Base-by-base conservation (phyloP, 768 basidiomycete genomes). In the Auriscalpium microsporum region DNA sequence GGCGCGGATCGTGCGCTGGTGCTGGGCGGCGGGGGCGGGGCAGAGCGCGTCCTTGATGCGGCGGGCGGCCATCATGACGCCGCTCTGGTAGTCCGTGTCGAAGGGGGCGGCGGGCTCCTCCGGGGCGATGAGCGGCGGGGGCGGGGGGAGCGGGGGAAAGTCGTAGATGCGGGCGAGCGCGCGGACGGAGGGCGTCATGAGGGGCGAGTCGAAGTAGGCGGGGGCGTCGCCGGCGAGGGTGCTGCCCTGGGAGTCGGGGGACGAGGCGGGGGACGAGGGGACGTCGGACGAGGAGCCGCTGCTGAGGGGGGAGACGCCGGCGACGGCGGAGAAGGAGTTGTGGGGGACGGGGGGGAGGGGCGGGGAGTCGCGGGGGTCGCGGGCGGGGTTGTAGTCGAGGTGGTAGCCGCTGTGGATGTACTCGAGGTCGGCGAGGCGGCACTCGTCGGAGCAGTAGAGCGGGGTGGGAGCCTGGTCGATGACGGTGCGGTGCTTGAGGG, bases 391-490 rank as follows among this genome's bases (percentile, higher is more conserved):
- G 66, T 75, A 79, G 59, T 77, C 66, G 64, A 75, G 72, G 52
- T 74, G 73, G 48, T 77, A 69, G 50, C 66, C 70, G 37, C 71
- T 71, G 19, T 59, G 58, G 42, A 57, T 48, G 45, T 52, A 46
- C 63, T 73, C 72, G 61, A 83, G 65, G 67, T 91, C 89, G 42
- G 71, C 71, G 44, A 83, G 67, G 57, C 79, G 75, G 66, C 89
- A 92, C 63, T 84, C 79, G 58, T 88, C 86, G 1, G 88, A 90
- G 70, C 89, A 92, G 72, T 92, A 91, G 56, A 91, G 78, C 17
- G 88, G 88, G 1, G 80, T 82, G n/a, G 87, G 88, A 1, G 76
- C 75, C 67, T 87, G 87, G 72, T 89, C 87, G 71, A 90, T 90
- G 71, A 89, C 75, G 10, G 82, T 81, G 47, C 82, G 82, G 45